phyloP scores from a whole-genome alignment of 345 rosid genomes.

The Draba incana region DNA sequence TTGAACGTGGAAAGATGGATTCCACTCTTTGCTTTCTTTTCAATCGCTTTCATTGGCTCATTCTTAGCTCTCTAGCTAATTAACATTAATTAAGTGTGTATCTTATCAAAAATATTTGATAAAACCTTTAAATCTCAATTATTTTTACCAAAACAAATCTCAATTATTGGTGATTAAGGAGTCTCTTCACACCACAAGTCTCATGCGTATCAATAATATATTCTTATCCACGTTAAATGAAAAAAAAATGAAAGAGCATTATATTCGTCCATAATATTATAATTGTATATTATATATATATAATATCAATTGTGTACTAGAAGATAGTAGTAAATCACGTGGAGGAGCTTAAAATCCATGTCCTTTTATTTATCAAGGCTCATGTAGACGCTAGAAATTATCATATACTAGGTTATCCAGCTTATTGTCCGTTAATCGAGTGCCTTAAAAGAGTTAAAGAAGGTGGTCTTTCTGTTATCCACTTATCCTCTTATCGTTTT shows the following conservation, averaged over 20 bases:
- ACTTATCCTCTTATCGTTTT: not conserved
- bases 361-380: not conserved
- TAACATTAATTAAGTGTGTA: not conserved
- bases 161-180: constrained; percentile 4
- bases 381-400: constrained; percentile 22
- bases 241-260: not conserved
- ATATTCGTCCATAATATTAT: not conserved
- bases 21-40: constrained; percentile 37
- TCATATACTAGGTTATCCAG: constrained; percentile 9
- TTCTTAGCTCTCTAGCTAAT: constrained; percentile 21
- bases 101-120: constrained; percentile 10
- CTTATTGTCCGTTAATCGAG: constrained; percentile 12
- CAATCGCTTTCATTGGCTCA: constrained; percentile 33
- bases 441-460: not conserved
- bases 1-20: constrained; percentile 39
- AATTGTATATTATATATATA: not conserved
- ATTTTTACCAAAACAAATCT: not conserved
- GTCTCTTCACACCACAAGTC: constrained; percentile 35
- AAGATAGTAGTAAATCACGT: constrained; percentile 28
- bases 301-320: not conserved
- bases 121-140: not conserved
- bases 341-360: constrained; percentile 5
- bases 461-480: constrained; percentile 30
- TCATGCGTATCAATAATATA: constrained; percentile 17
- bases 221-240: constrained; percentile 20